phyloP scores from a whole-genome alignment of 2,329 filamentous ascomycete genomes.

The Phyllosticta citrichinensis region DNA sequence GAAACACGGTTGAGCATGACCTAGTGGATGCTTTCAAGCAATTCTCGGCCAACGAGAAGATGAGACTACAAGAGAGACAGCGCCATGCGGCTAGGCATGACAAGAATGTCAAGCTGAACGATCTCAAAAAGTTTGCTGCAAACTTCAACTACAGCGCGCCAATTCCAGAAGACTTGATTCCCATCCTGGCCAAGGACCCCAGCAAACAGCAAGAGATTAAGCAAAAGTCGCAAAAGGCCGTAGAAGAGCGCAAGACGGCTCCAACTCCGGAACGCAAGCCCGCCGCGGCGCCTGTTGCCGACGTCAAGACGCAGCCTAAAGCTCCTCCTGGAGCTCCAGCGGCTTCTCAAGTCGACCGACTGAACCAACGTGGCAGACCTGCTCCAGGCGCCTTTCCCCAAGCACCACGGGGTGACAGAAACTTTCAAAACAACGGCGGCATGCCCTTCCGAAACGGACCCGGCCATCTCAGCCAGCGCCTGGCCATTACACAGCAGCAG shows the following conservation, averaged over 20 bases:
- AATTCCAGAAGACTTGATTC: conserved; percentile 81
- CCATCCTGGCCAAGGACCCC: conserved; percentile 95
- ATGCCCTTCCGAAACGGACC: conserved; percentile 28
- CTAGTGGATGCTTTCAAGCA: conserved; percentile 54
- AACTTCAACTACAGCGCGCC: conserved; percentile 92
- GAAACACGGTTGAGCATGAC: conserved; percentile 51
- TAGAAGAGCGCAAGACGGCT: conserved; percentile 42
- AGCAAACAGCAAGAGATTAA: conserved; percentile 88
- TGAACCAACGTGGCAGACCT: conserved; percentile 3
- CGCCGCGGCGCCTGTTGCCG: conserved; percentile 22
- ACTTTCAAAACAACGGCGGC: conserved; percentile 30
- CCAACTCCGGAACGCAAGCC: conserved; percentile 23
- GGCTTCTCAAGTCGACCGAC: conserved; percentile 38
- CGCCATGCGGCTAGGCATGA: conserved; percentile 53
- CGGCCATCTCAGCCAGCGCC: conserved; percentile 40
- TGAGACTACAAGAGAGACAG: conserved; percentile 46
- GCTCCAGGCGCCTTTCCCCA: conserved; percentile 4
- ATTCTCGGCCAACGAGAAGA: conserved; percentile 52
- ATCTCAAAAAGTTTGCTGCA: conserved; percentile 88
- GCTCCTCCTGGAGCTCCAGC: conserved; percentile 19
- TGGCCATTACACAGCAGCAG: conserved; percentile 43
- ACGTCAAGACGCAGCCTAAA: conserved; percentile 24
- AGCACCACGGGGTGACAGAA: conserved; percentile 6
- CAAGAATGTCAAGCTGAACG: conserved; percentile 85
- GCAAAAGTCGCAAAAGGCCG: conserved; percentile 71